phyloP scores from a whole-genome alignment of 192 early-diverging fungal genomes.

The Coemansia sp. region DNA sequence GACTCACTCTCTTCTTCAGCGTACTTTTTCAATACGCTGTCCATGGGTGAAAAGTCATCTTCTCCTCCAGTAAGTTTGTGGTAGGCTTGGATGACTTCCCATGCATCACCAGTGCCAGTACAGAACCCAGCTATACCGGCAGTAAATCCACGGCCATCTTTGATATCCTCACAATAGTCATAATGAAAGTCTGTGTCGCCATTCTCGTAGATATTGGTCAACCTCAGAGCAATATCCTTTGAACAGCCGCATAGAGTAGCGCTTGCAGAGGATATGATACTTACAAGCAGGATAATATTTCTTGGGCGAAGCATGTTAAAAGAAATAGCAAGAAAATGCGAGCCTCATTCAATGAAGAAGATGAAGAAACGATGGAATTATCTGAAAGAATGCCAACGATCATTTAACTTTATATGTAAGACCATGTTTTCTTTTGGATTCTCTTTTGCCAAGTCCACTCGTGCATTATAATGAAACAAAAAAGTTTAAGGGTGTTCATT shows the following conservation, averaged over 20 bases:
- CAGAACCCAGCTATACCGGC: slow-evolving; percentile 42
- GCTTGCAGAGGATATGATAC: too few relatives aligned
- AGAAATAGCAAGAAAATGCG: too few relatives aligned
- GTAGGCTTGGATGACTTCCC: slow-evolving; percentile 51
- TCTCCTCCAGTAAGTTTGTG: slow-evolving; percentile 27
- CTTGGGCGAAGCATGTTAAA: too few relatives aligned
- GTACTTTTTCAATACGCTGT: slow-evolving; percentile 19
- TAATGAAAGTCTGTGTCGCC: slow-evolving; percentile 37
- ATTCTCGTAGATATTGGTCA: slow-evolving; percentile 40
- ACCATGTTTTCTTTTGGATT: too few relatives aligned
- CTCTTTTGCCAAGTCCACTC: too few relatives aligned
- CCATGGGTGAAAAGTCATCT: slow-evolving; percentile 39
- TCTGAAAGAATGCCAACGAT: too few relatives aligned
- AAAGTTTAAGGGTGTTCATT: too few relatives aligned
- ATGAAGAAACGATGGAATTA: too few relatives aligned
- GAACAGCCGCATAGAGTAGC: slow-evolving; percentile 21
- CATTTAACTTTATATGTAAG: too few relatives aligned
- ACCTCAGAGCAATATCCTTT: slow-evolving; percentile 26
- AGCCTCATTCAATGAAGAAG: too few relatives aligned
- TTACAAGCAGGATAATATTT: too few relatives aligned
- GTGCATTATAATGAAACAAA: too few relatives aligned
- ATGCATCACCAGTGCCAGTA: slow-evolving; percentile 54
- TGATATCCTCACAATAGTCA: slow-evolving; percentile 37
- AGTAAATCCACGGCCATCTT: slow-evolving; percentile 37
- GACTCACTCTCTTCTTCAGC: slow-evolving; percentile 18